phyloP scores from a whole-genome alignment of 1,284 basidiomycete genomes.

The Cutaneotrichosporon dermatis region DNA sequence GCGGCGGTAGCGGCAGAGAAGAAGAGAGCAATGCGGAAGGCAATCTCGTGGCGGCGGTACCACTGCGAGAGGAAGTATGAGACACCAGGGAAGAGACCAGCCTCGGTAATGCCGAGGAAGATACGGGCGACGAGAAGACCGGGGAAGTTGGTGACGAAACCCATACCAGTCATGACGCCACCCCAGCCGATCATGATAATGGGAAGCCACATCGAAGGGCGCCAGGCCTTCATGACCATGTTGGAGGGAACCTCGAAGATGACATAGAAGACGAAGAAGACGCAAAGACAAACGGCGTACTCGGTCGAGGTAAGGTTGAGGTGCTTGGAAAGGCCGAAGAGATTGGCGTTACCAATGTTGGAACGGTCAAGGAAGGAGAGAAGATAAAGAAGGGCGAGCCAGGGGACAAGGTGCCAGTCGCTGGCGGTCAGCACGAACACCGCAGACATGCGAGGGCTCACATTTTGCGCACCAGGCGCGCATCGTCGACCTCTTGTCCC shows the following conservation, averaged over 20 bases:
- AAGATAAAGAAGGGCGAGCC: slow-evolving; percentile 59
- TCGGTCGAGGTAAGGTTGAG: slow-evolving; percentile 25
- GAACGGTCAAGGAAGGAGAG: slow-evolving; percentile 68
- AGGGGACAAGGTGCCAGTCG: slow-evolving; percentile 32
- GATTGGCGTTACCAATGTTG: slow-evolving; percentile 58
- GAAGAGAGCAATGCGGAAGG: slow-evolving; percentile 41
- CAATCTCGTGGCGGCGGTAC: slow-evolving; percentile 42
- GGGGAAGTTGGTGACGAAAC: slow-evolving; percentile 44
- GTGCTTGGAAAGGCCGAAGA: slow-evolving; percentile 33
- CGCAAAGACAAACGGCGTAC: slow-evolving; percentile 33
- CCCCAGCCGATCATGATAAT: slow-evolving; percentile 46
- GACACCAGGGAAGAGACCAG: slow-evolving; percentile 44
- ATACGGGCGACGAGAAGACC: slow-evolving; percentile 40
- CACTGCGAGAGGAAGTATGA: slow-evolving; percentile 41
- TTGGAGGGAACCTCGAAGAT: slow-evolving; percentile 57
- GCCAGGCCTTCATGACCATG: slow-evolving; percentile 52
- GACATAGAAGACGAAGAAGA: slow-evolving; percentile 46
- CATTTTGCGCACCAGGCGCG: slow-evolving; percentile 11
- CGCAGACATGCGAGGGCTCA: not conserved
- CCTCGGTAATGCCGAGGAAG: slow-evolving; percentile 37
- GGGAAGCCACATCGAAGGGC: slow-evolving; percentile 33
- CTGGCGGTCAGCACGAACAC: slow-evolving; percentile 4
- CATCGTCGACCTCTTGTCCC: slow-evolving; percentile 13
- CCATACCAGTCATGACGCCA: slow-evolving; percentile 48
- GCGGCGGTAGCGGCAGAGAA: slow-evolving; percentile 46